A percentile compares a stretch with the other conserved stretches of the same genome.
Conservation (phyloP, 2,329 filamentous ascomycete species). For the Scopulariopsis brevicaulis region DNA sequence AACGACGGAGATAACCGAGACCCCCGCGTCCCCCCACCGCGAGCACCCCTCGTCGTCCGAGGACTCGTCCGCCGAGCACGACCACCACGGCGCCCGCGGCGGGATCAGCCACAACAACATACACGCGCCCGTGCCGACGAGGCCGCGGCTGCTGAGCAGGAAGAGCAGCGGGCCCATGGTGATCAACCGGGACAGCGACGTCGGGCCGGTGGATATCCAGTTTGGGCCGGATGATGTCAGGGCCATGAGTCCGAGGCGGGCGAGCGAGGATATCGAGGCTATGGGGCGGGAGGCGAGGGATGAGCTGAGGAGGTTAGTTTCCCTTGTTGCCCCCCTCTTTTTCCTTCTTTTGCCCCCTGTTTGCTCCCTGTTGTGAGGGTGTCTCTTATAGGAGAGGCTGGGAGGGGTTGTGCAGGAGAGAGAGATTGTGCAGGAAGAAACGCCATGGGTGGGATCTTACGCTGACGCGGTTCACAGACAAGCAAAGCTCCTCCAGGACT, state of each 20-base stretch:
- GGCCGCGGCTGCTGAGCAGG: slow-evolving; percentile 59
- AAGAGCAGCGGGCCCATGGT: slow-evolving; percentile 78
- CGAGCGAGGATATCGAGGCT: slow-evolving; percentile 80
- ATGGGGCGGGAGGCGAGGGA: slow-evolving; percentile 73
- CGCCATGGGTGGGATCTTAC: not conserved
- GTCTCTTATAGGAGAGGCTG: too few relatives aligned
- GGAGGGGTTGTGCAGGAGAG: too few relatives aligned
- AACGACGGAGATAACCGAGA: not conserved
- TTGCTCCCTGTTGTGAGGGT: too few relatives aligned
- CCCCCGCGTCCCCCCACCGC: not conserved
- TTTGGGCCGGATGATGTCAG: slow-evolving; percentile 47
- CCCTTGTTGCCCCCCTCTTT: too few relatives aligned
- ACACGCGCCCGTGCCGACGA: slow-evolving; percentile 38
- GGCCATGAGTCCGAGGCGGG: slow-evolving; percentile 72
- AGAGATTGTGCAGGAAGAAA: not conserved
- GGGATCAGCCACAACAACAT: slow-evolving; percentile 15
- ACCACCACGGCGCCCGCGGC: not conserved
- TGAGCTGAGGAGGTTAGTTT: slow-evolving; percentile 43
- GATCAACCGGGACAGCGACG: slow-evolving; percentile 65
- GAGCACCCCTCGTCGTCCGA: not conserved
- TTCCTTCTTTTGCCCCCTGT: not conserved
- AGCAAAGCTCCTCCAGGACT: slow-evolving; percentile 79
- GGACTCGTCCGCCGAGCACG: not conserved
- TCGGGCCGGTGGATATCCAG: slow-evolving; percentile 61
- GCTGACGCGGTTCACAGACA: slow-evolving; percentile 44